A percentile compares a stretch with the other conserved stretches of the same genome.
Conservation (phyloP, 2,329 filamentous ascomycete species). For the Alternaria atra region DNA sequence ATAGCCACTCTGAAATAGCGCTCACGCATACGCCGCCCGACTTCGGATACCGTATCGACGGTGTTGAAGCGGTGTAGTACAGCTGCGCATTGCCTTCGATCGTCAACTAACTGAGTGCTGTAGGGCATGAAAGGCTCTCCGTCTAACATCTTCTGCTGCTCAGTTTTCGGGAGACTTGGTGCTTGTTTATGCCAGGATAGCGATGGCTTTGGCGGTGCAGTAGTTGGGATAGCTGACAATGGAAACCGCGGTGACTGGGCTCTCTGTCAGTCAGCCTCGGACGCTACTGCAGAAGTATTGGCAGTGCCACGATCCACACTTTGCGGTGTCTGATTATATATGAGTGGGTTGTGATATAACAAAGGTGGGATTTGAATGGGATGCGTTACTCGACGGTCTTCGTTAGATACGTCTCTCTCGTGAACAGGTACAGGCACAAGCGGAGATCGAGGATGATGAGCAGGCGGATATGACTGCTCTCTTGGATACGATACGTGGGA, state of each 20-base stretch:
- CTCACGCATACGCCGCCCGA: conserved; percentile 70
- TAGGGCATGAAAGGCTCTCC: conserved; percentile 83
- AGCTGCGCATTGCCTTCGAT: conserved; percentile 80
- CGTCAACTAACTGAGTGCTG: conserved; percentile 81
- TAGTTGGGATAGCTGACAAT: conserved; percentile 23
- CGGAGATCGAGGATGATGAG: neutral
- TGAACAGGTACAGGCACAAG: conserved; percentile 3
- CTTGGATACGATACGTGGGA: conserved; percentile 24
- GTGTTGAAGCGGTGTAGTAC: conserved; percentile 90
- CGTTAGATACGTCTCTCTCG: conserved; percentile 6
- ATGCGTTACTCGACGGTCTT: conserved; percentile 20
- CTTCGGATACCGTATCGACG: conserved; percentile 75
- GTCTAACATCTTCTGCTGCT: conserved; percentile 89
- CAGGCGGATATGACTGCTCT: conserved; percentile 20
- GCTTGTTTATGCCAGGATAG: conserved; percentile 33
- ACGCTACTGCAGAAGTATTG: conserved; percentile 28
- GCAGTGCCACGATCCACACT: conserved; percentile 34
- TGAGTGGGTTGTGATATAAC: neutral
- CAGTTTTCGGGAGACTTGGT: conserved; percentile 60
- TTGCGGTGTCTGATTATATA: conserved; percentile 33
- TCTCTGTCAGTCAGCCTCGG: conserved; percentile 6
- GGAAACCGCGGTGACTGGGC: conserved; percentile 29
- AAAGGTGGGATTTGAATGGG: conserved; percentile 20
- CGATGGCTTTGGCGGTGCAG: conserved; percentile 30
- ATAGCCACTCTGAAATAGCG: conserved; percentile 77